Evolutionary conservation across 768 basidiomycete species (phyloP), one percentile per base, ranked within the genome.

Genomic region (Boletus bicolor): DNA sequence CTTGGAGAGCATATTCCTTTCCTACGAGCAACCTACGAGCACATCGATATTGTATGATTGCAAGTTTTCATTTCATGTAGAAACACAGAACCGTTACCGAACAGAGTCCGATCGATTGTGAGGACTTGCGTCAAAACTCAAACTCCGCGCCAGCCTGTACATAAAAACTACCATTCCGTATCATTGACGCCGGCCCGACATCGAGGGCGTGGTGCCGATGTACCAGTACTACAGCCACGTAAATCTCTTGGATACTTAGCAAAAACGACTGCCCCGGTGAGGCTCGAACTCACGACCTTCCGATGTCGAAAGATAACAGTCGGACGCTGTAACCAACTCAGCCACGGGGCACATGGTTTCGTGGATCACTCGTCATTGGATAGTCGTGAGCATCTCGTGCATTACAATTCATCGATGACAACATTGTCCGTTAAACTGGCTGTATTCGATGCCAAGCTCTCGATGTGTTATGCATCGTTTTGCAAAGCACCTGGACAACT

Each of bases 251-350:
- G 21, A 24, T 24, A 24, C 21, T 28, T 28, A 24, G 19, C 24
- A 58, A 49, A 56, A 48, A 19, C 0, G 2, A 51, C 80, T 78
- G 80, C 81, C 77, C 79, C 81, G 76, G 78, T 77, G 77, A 84
- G 82, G 79, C 77, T 83, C 76, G 82, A 83, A 83, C 83, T 82
- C 79, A 78, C 78, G 82, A 83, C 80, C 81, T 82, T 82, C 79
- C 81, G 80, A 82, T 82, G 66, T n/a, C 4, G 32, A 30, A n/a
- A 15, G 2, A 11, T 84, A 84, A 85, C 83, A 84, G 83, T 85
- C 83, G 82, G 83, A 84, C 83, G 82, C 83, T 83, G 81, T 84
- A 76, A 84, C 83, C 83, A 84, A 84, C 83, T 84, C 79, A 84
- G 82, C 83, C 83, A 84, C 79, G 82, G 82, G 82, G 83, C 83